Conservation (phyloP, 1,139 yeast genomes). For the Taphrina wiesneri region DNA sequence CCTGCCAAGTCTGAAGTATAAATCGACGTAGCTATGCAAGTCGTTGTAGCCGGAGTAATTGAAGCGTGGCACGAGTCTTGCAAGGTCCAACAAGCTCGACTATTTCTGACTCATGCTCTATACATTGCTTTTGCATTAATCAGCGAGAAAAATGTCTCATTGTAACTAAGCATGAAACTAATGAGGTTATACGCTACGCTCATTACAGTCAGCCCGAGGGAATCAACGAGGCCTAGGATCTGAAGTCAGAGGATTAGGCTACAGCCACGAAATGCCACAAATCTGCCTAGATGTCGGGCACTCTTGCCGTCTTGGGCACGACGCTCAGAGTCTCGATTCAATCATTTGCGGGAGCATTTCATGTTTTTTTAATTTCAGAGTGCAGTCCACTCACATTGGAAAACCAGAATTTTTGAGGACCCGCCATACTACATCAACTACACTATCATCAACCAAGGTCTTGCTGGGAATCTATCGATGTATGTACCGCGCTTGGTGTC, state of each 20-base stretch:
- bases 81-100: neutral
- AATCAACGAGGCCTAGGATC: too few species aligned
- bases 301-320: too few species aligned
- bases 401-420: neutral
- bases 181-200: too few species aligned
- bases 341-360: neutral
- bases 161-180: too few species aligned
- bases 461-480: conserved; percentile 22
- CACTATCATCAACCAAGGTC: conserved; percentile 11
- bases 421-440: neutral
- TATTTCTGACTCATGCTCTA: too few species aligned
- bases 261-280: too few species aligned
- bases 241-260: too few species aligned
- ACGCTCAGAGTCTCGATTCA: too few species aligned
- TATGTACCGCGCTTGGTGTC: conserved; percentile 24
- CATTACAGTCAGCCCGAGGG: too few species aligned
- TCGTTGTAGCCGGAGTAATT: neutral
- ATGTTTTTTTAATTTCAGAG: conserved; percentile 4
- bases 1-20: neutral
- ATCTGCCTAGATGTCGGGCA: too few species aligned
- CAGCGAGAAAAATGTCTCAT: too few species aligned
- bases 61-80: neutral
- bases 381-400: neutral
- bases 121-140: too few species aligned
- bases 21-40: neutral